phyloP scores from a whole-genome alignment of 202 grass and related monocot species.

The Alloteropsis angusta region DNA sequence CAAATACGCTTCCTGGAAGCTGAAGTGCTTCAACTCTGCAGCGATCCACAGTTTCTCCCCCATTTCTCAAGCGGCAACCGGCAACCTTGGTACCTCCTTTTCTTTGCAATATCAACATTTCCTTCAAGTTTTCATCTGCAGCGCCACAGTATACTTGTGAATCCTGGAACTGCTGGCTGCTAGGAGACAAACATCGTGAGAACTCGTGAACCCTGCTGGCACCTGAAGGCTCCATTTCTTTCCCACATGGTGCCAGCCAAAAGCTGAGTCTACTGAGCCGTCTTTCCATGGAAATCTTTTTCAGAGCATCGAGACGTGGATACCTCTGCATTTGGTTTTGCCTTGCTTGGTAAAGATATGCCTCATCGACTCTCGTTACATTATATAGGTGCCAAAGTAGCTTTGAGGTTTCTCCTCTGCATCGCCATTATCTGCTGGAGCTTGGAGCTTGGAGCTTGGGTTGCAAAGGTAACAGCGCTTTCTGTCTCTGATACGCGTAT shows the following conservation, averaged over 20 bases:
- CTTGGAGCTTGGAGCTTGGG: background rate
- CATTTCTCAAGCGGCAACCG: background rate
- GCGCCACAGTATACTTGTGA: background rate
- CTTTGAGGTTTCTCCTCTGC: background rate
- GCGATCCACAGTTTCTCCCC: background rate
- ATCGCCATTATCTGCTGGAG: background rate
- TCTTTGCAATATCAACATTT: background rate
- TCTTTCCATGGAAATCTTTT: background rate
- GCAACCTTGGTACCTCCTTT: background rate
- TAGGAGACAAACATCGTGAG: background rate
- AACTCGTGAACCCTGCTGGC: background rate
- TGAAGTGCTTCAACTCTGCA: background rate
- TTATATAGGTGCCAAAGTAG: background rate
- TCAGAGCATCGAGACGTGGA: background rate
- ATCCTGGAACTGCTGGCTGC: background rate
- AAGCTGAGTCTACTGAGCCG: background rate
- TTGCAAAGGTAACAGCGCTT: background rate
- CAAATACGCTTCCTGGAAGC: background rate
- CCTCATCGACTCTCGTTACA: background rate
- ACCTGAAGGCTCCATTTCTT: background rate
- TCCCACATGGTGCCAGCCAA: background rate
- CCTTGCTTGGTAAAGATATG: background rate
- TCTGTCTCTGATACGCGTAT: background rate
- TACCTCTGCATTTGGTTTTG: background rate
- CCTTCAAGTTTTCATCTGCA: background rate